Percentiles rank a stretch among this genome's conserved stretches.
phyloP scores from a whole-genome alignment of 176 grass and related monocot genomes.

The Panicum miliaceum region DNA sequence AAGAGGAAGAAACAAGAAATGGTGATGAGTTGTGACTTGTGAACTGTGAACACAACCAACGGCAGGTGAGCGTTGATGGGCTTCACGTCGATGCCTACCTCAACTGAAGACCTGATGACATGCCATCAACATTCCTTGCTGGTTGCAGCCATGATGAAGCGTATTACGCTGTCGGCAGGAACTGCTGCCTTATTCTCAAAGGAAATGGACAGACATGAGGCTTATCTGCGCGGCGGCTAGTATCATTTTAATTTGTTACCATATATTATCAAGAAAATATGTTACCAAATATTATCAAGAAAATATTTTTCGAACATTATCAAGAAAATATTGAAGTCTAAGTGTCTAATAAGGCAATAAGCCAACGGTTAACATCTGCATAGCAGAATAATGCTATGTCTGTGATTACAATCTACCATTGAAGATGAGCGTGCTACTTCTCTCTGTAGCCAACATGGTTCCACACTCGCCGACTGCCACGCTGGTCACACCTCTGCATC shows the following conservation, averaged over 20 bases:
- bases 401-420: too few relatives aligned
- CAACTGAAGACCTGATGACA: neutral
- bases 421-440: too few relatives aligned
- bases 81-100: conserved; percentile 33
- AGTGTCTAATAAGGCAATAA: too few relatives aligned
- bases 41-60: neutral
- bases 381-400: too few relatives aligned
- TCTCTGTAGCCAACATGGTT: too few relatives aligned
- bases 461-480: too few relatives aligned
- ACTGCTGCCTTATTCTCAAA: neutral
- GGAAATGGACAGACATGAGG: neutral
- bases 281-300: neutral
- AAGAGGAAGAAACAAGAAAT: neutral
- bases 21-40: neutral
- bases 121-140: conserved; percentile 25
- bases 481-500: too few relatives aligned
- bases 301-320: neutral
- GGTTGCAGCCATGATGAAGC: neutral
- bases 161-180: neutral
- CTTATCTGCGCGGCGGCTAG: neutral
- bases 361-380: too few relatives aligned
- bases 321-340: too few relatives aligned
- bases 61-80: conserved; percentile 7
- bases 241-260: neutral
- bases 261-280: too few relatives aligned